Conservation (phyloP, 2,329 filamentous ascomycete genomes). For the Myriangium duriaei region DNA sequence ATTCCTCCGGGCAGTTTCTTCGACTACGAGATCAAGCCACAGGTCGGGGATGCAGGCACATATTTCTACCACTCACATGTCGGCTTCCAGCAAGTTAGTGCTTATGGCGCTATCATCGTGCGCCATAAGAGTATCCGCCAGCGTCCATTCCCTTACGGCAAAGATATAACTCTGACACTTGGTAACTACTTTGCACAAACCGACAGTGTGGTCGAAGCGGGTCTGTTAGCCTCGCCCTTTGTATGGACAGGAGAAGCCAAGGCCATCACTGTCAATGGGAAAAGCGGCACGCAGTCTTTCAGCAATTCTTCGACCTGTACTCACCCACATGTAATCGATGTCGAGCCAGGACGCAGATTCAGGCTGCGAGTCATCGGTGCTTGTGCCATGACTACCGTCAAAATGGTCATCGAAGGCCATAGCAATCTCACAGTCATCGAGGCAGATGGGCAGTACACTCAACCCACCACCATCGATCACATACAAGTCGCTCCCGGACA, state of each 20-base stretch:
- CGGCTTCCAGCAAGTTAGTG: conserved; percentile 49
- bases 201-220: conserved; percentile 32
- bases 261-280: conserved; percentile 46
- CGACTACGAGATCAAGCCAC: conserved; percentile 52
- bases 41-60: conserved; percentile 43
- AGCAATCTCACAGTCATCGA: conserved; percentile 45
- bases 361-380: conserved; percentile 48
- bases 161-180: conserved; percentile 39
- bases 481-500: conserved; percentile 48
- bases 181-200: conserved; percentile 3
- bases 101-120: conserved; percentile 46
- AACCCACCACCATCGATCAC: conserved; percentile 33
- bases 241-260: conserved; percentile 47
- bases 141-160: conserved; percentile 48
- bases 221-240: conserved; percentile 39
- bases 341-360: conserved; percentile 49
- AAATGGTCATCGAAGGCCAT: conserved; percentile 46
- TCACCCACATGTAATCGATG: conserved; percentile 40
- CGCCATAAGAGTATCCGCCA: conserved; percentile 32
- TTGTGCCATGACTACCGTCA: conserved; percentile 42
- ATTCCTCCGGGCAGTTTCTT: conserved; percentile 51
- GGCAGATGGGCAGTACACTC: conserved; percentile 43
- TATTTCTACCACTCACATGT: conserved; percentile 60
- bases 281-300: conserved; percentile 33
- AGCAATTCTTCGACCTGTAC: conserved; percentile 28